Evolutionary conservation across 2,329 filamentous ascomycete genomes (phyloP).

Genomic region (Trichophyton equinum): DNA sequence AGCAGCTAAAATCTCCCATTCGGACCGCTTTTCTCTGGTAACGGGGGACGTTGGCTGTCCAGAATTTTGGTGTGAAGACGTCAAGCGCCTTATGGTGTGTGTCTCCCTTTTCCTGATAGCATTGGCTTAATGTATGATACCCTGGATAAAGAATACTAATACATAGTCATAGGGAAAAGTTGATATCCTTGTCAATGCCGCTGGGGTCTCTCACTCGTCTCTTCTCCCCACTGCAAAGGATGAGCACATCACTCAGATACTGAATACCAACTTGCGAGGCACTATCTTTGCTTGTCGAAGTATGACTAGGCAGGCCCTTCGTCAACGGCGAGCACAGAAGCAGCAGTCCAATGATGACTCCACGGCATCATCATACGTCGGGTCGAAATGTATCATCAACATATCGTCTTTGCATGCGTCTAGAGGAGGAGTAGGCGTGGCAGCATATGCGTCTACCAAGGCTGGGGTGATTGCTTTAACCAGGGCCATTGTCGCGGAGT

Average conservation of each 20-base stretch:
- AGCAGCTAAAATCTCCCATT: slow-evolving; percentile 3
- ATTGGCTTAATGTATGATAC: neutral
- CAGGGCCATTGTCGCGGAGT: slow-evolving; percentile 23
- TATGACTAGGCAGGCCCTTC: slow-evolving; percentile 24
- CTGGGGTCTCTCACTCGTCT: slow-evolving; percentile 56
- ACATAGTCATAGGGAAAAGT: slow-evolving; percentile 24
- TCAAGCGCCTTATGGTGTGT: slow-evolving; percentile 30
- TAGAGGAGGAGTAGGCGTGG: slow-evolving; percentile 55
- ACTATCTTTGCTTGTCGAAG: slow-evolving; percentile 30
- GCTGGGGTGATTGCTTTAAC: slow-evolving; percentile 58
- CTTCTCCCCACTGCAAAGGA: slow-evolving; percentile 47
- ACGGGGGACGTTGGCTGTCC: slow-evolving; percentile 26
- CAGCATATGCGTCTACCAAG: slow-evolving; percentile 67
- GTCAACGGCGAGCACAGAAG: slow-evolving; percentile 20
- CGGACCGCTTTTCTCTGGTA: slow-evolving; percentile 13
- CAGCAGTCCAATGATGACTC: slow-evolving; percentile 30
- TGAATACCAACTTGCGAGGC: slow-evolving; percentile 56
- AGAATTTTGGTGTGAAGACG: slow-evolving; percentile 20
- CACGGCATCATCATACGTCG: slow-evolving; percentile 32
- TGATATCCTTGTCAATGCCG: slow-evolving; percentile 64
- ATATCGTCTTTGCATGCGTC: slow-evolving; percentile 62
- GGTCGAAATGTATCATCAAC: slow-evolving; percentile 67
- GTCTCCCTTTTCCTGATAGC: neutral
- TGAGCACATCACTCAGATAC: slow-evolving; percentile 42
- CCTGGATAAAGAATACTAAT: neutral